Conservation (phyloP, 345 rosid species). For the Populus davidiana region DNA sequence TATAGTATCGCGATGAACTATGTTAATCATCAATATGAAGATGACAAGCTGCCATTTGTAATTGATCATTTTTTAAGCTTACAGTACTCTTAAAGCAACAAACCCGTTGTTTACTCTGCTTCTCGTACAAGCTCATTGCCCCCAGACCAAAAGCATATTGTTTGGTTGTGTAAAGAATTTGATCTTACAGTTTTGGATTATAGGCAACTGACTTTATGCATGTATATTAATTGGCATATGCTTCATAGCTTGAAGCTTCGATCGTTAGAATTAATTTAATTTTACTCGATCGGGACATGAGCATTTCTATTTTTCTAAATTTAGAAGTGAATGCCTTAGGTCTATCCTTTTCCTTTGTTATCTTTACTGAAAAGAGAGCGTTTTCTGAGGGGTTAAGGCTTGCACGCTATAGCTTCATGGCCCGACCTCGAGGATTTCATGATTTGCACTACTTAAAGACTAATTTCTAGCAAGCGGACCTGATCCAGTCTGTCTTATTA, state of each 20-base stretch:
- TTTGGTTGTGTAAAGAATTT: background rate
- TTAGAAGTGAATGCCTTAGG: background rate
- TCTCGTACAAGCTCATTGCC: too few relatives aligned
- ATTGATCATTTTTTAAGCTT: too few relatives aligned
- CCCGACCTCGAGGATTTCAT: background rate
- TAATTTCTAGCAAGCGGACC: background rate
- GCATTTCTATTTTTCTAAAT: background rate
- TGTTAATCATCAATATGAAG: too few relatives aligned
- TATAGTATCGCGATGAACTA: too few relatives aligned
- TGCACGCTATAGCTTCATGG: slow-evolving; percentile 16
- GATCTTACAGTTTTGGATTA: background rate
- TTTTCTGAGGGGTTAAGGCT: background rate
- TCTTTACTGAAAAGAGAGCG: slow-evolving; percentile 16
- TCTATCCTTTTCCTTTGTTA: background rate
- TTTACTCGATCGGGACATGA: background rate
- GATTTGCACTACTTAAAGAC: background rate
- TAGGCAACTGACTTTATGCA: background rate
- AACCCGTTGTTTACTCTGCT: too few relatives aligned
- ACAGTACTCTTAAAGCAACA: too few relatives aligned
- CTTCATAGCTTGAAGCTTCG: background rate
- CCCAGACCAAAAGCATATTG: too few relatives aligned
- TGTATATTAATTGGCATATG: background rate
- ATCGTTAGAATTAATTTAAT: background rate
- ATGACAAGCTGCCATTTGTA: too few relatives aligned
- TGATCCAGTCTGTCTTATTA: background rate